A percentile compares a stretch with the other conserved stretches of the same genome.
These are phyloP conservation scores for Sapria himalayana DNA, from an alignment of 345 rosid genomes.

Conservation along the genomic window DNA sequence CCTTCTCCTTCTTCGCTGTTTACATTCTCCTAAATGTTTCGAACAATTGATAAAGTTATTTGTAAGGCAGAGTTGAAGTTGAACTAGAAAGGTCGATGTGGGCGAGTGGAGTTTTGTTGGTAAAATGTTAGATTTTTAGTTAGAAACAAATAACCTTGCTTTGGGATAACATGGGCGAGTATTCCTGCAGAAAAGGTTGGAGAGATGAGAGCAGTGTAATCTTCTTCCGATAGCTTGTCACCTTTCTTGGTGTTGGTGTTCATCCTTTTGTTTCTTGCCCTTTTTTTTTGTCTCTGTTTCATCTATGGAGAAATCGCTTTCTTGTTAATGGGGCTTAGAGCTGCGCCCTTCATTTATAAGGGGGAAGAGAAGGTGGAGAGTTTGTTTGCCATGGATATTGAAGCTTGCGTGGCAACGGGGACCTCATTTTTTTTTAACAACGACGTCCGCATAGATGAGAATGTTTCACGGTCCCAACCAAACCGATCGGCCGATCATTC, in stretches of 20 bases:
- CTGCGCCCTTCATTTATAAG: conserved; percentile 14
- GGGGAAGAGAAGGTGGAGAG: conserved; percentile 7
- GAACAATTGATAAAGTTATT: conserved; percentile 2
- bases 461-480: no score
- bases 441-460: no score
- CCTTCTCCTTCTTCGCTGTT: conserved; percentile 38
- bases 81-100: background rate
- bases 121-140: conserved; percentile 13
- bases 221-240: conserved; percentile 17
- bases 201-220: conserved; percentile 30
- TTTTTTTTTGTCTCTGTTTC: conserved; percentile 5
- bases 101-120: background rate
- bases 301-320: background rate
- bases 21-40: conserved; percentile 18
- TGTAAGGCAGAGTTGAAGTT: background rate
- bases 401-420: no score
- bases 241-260: background rate
- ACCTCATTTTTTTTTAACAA: no score
- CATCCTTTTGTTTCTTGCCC: background rate
- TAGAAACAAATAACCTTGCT: conserved; percentile 42
- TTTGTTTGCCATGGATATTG: no score
- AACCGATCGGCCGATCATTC: no score
- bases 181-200: conserved; percentile 35
- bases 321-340: conserved; percentile 8
- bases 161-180: conserved; percentile 25